Base-by-base conservation (phyloP, 129 eudicot species). In the Erigeron canadensis region DNA sequence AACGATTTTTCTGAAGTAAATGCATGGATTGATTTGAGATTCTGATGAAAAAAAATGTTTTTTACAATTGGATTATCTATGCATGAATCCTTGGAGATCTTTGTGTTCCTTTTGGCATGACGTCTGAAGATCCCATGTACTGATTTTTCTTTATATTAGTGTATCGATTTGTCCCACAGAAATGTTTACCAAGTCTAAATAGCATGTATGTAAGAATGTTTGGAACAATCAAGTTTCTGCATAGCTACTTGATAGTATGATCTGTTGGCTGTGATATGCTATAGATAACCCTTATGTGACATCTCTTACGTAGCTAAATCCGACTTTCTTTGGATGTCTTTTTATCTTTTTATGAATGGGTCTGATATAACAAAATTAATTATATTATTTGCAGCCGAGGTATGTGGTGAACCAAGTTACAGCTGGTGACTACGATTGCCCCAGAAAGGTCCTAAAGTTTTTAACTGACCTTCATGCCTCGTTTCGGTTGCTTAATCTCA, bases 331-430 rank as follows among this genome's bases (percentile, higher is more conserved):
- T 57, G 21, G 13, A 16, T n/a, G 7, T 47, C 22, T 16, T 43
- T 50, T 67, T 46, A 19, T 43, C 6, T 3, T 44, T 7, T 67
- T 43, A 2, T 21, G 23, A 46, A 23, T 7, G 43, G 8, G 13
- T 28, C 5, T 54, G 4, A 19, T 21, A 57, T 45, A 57, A 45
- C 6, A 23, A 57, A 17, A 39, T 55, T 61, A 41, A 11, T 16
- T 50, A 62, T 62, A 28, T 18, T 23, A 77, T 63, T 75, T 87
- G 98, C 98, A 94, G 98, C 98, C 98, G 39, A 80, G 98, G 84
- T 89, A 89, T 75, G 98, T 89, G 75, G 98, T 94, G 71, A 94
- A 94, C 75, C 92, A 81, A 72, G 98, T 94, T 69, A 94, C 98
- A 54, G 95, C 92, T 50, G 98, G 93, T 42, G 96, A 94, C 80